Base-by-base conservation (phyloP, 768 basidiomycete genomes). In the Hygrophoropsis aurantiaca region DNA sequence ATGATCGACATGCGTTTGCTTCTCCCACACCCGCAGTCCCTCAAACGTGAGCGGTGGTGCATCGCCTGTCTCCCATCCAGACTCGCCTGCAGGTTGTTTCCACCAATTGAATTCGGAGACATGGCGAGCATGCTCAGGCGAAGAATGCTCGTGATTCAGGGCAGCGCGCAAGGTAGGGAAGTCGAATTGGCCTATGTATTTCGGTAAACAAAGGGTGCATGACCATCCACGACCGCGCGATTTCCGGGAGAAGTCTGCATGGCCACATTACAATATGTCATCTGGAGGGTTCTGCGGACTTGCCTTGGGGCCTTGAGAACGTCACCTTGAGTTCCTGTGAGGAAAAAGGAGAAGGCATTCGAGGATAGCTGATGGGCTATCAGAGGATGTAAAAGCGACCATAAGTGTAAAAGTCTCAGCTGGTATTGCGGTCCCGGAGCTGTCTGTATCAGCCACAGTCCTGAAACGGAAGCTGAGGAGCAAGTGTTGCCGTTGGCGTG, bases 1-100 rank as follows among this genome's bases (percentile, higher is more conserved):
- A 10, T 74, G 67, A 49, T 80, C 78, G n/a, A 79, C 70, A 40
- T 66, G 70, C 5, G 54, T 53, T 21, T 64, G 56, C 58, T 61
- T 61, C 21, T 58, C 62, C 60, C 58, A 60, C 33, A 57, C 52
- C 2, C 56, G 57, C 5, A 66, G 56, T 7, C 59, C 58, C 26
- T 60, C 63, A 53, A 50, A 56, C 11, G 59, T 67, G 51, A 59
- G 62, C 47, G 51, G 68, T 27, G 49, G 50, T 54, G 62, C 44
- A 49, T 56, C 53, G 52, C 59, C 48, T 58, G 63, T 25, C 65
- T 50, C 57, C 70, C 66, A 51, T 58, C 64, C 30, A 19, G 48
- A 20, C 58, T 66, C 47, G 57, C 54, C 40, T 42, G 58, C 53
- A 24, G 52, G 47, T 16, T 42, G 39, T 15, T 44, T 39, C 46